Percentiles rank a stretch among this genome's conserved stretches.
Evolutionary conservation across 2,329 filamentous ascomycete genomes (phyloP).

Genomic region (Cladosporium oxysporum): DNA sequence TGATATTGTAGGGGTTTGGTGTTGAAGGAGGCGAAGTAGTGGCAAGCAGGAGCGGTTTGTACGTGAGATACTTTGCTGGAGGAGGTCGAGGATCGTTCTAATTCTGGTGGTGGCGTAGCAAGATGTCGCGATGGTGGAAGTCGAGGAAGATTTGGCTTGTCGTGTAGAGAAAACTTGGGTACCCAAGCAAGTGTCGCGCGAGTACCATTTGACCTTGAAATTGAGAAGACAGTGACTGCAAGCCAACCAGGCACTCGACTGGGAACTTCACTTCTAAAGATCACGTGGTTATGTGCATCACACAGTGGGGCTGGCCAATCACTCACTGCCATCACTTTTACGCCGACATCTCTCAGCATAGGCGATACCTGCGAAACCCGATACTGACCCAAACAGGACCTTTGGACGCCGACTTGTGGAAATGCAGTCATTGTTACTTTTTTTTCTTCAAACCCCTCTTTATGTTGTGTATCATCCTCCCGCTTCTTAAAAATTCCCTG

Average conservation of each 20-base stretch:
- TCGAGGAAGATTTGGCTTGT: background rate
- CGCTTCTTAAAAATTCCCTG: background rate
- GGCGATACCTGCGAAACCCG: too few species aligned
- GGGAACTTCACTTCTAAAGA: background rate
- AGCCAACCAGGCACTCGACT: background rate
- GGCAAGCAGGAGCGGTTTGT: background rate
- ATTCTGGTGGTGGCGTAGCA: background rate
- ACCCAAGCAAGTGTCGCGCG: background rate
- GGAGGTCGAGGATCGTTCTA: background rate
- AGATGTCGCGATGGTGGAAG: background rate
- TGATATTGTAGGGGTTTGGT: background rate
- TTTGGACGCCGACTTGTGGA: background rate
- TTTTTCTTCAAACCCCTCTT: background rate
- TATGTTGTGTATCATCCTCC: background rate
- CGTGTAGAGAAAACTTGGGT: background rate
- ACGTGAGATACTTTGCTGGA: background rate
- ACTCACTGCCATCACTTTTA: too few species aligned
- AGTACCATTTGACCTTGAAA: background rate
- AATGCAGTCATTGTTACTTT: background rate
- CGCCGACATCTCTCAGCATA: too few species aligned
- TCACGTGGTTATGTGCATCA: too few species aligned
- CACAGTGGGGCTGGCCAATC: too few species aligned
- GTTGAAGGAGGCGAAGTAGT: too few species aligned
- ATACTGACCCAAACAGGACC: background rate
- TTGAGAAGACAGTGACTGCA: background rate